Base-by-base conservation (phyloP, 2,329 filamentous ascomycete species). In the Paecilomyces sp. region DNA sequence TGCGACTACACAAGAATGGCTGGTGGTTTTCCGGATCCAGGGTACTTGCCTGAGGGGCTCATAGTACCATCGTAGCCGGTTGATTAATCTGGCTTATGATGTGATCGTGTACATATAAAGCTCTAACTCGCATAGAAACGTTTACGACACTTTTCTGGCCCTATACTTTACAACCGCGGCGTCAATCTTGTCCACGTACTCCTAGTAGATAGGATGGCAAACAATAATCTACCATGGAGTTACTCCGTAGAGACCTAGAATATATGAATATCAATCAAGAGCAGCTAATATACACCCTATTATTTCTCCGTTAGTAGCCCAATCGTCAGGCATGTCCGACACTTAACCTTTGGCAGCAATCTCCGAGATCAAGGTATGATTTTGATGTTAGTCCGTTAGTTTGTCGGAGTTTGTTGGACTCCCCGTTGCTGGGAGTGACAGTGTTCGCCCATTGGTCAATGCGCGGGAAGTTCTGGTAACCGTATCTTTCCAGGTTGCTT, bases 71-170 rank as follows among this genome's bases (percentile, higher is more conserved):
- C 54, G 5, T 54, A 24, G 13, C 7, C 55, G 28, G 33, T 13
- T 33, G 4, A 25, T 33, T 53, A 28, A 41, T 28, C 22, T 54
- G 51, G 51, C 34, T 58, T 22, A 30, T 36, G 51, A 41, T 64
- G 62, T 62, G 62, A 64, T 67, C 5, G 62, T 68, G 67, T 68
- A 68, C 67, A 68, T 67, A 68, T 68, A 68, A 63, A 67, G 62
- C 60, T 64, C 67, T 67, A 63, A 62, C 64, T 62, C 64, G 59
- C 61, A 65, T 62, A 57, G 58, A 63, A 57, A 58, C 36, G 55
- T 55, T 55, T 47, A 57, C 52, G 57, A 31, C 30, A 54, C 34
- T 30, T 13, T 24, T 56, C 36, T 62, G 58, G 28, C 33, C 28
- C 15, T 22, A 18, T 47, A 18, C n/a, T 47, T 47, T 8, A 47